phyloP scores from a whole-genome alignment of 2,329 filamentous ascomycete species.

The Leptographium lundbergii region DNA sequence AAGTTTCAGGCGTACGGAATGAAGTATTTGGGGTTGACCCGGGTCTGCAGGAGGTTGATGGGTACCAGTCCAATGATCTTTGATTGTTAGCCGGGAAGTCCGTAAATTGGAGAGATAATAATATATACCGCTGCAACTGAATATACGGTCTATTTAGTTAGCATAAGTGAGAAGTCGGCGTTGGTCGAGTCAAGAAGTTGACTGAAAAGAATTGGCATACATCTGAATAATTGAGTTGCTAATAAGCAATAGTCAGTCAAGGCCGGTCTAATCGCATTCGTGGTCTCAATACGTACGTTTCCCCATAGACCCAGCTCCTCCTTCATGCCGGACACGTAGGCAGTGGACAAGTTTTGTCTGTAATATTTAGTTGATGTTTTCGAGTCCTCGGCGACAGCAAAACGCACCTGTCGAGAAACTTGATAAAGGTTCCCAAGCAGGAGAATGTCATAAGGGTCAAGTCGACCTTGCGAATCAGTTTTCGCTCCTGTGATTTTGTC shows the following conservation, averaged over 20 bases:
- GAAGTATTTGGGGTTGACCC: conserved; percentile 7
- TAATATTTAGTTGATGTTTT: not conserved
- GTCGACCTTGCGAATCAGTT: conserved; percentile 1
- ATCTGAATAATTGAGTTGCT: conserved; percentile 10
- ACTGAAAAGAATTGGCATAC: not conserved
- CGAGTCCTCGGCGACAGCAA: not conserved
- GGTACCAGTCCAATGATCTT: conserved; percentile 10
- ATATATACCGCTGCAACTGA: not conserved
- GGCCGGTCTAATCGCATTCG: not conserved
- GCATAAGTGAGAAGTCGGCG: no score
- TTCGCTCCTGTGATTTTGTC: not conserved
- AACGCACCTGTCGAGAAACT: conserved; percentile 1
- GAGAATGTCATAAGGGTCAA: conserved; percentile 5
- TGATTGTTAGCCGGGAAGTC: not conserved
- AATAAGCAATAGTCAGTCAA: not conserved
- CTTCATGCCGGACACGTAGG: conserved; percentile 10
- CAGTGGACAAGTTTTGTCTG: conserved; percentile 3
- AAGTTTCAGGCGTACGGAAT: conserved; percentile 4
- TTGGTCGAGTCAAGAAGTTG: no score
- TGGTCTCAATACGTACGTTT: conserved; percentile 5
- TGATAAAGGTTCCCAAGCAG: conserved; percentile 7
- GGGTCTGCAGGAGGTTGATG: conserved; percentile 1
- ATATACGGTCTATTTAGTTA: conserved; percentile 2
- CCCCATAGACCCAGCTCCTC: conserved; percentile 8
- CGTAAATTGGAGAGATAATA: no score